These are phyloP conservation scores for Chenopodium berlandieri DNA, from an alignment of 148 eudicot species.

Conservation along the genomic window DNA sequence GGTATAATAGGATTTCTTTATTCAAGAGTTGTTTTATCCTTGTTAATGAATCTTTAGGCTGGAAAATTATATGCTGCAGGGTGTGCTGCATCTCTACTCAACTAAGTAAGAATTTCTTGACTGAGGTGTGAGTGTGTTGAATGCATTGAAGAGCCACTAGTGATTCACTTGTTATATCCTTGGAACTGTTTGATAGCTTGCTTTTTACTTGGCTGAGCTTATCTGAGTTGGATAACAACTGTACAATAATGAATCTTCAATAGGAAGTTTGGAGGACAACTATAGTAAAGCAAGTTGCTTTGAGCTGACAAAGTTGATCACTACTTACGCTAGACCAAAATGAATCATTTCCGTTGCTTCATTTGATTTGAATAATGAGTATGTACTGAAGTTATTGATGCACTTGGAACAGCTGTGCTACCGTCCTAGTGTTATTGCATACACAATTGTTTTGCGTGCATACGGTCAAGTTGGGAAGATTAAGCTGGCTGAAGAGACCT, in stretches of 20 bases:
- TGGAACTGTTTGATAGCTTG: neutral
- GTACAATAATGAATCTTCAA: neutral
- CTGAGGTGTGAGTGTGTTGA: neutral
- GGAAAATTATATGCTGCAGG: conserved; percentile 10
- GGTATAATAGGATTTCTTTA: neutral
- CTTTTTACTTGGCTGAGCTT: neutral
- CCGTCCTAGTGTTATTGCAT: conserved; percentile 77
- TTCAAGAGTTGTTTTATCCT: neutral
- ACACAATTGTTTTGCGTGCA: conserved; percentile 83
- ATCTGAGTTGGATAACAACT: neutral
- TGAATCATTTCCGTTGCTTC: neutral
- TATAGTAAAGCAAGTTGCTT: neutral
- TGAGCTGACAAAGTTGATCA: neutral
- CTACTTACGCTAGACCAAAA: neutral
- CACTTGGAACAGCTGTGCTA: conserved; percentile 72
- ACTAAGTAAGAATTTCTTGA: neutral
- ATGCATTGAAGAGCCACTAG: neutral
- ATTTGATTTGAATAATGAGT: neutral
- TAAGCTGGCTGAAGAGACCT: conserved; percentile 80
- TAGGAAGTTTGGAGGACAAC: neutral
- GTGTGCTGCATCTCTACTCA: conserved; percentile 5
- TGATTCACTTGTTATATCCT: neutral
- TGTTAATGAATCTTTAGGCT: neutral
- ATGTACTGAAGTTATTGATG: conserved; percentile 22
- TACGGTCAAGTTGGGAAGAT: conserved; percentile 95